phyloP scores from a whole-genome alignment of 1,284 basidiomycete genomes.

The Puccinia horiana region DNA sequence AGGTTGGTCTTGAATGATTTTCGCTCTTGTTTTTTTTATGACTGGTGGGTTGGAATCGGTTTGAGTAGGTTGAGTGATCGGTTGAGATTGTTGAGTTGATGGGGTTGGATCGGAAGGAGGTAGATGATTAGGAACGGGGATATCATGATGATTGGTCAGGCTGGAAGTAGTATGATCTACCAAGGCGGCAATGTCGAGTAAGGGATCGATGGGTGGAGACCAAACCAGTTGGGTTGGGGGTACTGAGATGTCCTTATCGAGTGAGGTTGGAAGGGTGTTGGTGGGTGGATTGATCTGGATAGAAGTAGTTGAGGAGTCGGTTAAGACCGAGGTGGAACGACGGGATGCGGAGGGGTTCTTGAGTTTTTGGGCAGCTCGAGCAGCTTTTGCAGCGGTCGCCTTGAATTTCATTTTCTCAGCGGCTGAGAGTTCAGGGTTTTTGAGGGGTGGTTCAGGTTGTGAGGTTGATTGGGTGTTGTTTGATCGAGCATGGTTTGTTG shows the following conservation, averaged over 20 bases:
- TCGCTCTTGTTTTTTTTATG: background rate
- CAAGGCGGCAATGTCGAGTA: background rate
- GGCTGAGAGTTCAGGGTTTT: background rate
- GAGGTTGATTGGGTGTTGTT: background rate
- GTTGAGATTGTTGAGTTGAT: background rate
- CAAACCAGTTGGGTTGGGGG: background rate
- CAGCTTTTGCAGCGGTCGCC: conserved; percentile 42
- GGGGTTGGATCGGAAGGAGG: background rate
- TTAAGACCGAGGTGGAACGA: conserved; percentile 20
- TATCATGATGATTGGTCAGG: background rate
- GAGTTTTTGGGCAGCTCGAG: conserved; percentile 18
- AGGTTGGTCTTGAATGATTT: background rate
- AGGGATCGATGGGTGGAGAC: conserved; percentile 19
- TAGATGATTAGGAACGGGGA: background rate
- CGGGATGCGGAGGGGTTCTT: conserved; percentile 22
- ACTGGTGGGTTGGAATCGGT: background rate
- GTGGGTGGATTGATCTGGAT: background rate
- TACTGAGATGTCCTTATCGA: background rate
- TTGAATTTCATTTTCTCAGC: conserved; percentile 46
- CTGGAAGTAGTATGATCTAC: background rate
- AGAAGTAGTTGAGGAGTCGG: background rate
- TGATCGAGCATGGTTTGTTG: too few species aligned
- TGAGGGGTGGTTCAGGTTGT: background rate
- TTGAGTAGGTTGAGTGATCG: background rate
- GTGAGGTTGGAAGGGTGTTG: background rate